phyloP scores from a whole-genome alignment of 352 stramenopile genomes.

The Porosira glacialis region DNA sequence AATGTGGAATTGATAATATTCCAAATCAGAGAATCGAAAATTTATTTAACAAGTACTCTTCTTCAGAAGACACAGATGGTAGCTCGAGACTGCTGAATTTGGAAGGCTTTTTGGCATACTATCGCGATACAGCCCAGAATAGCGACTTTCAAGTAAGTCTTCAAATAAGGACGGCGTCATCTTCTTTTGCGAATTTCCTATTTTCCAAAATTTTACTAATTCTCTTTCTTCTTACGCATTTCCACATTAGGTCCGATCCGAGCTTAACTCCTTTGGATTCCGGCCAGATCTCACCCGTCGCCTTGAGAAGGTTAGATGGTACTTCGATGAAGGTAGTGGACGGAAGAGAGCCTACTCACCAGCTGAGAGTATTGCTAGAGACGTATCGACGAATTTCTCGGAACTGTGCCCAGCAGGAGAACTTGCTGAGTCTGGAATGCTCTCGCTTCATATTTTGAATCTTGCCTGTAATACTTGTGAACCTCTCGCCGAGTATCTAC shows the following conservation, averaged over 20 bases:
- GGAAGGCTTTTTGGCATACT: slow-evolving; percentile 81
- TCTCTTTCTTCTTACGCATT: slow-evolving; percentile 8
- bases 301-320: slow-evolving; percentile 39
- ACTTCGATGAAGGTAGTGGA: slow-evolving; percentile 32
- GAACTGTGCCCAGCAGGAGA: slow-evolving; percentile 23
- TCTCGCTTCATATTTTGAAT: slow-evolving; percentile 54
- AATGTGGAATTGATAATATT: slow-evolving; percentile 59
- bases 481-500: slow-evolving; percentile 63
- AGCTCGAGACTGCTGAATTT: slow-evolving; percentile 54
- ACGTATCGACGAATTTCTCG: slow-evolving; percentile 50
- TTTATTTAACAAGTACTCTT: slow-evolving; percentile 74
- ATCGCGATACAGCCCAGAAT: slow-evolving; percentile 66
- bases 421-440: slow-evolving; percentile 58
- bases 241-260: slow-evolving; percentile 54
- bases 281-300: slow-evolving; percentile 72
- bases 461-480: slow-evolving; percentile 46
- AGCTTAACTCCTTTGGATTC: slow-evolving; percentile 79
- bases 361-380: slow-evolving; percentile 67
- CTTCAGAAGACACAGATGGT: slow-evolving; percentile 42
- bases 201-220: background rate
- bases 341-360: slow-evolving; percentile 27
- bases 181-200: slow-evolving; percentile 4
- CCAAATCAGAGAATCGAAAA: slow-evolving; percentile 71
- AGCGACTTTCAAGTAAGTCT: slow-evolving; percentile 63
- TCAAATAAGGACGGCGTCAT: background rate